These are phyloP conservation scores for Hortiboletus flavorubellus DNA, from an alignment of 768 basidiomycete genomes.

Conservation along the genomic window DNA sequence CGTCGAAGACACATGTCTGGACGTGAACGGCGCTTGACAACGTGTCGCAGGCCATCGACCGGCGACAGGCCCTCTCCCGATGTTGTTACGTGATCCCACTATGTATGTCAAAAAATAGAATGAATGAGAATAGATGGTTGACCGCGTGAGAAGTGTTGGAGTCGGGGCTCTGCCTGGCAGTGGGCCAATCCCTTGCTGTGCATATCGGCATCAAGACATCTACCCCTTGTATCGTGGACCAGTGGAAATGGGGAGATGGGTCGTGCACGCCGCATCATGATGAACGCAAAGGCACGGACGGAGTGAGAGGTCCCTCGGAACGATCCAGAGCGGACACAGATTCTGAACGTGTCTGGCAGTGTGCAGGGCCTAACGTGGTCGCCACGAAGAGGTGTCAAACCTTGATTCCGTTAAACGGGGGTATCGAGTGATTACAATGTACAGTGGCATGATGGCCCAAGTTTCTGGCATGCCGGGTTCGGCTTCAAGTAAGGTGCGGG, in stretches of 20 bases:
- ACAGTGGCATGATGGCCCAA: neutral
- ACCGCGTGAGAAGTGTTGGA: neutral
- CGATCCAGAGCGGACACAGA: neutral
- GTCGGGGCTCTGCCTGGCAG: neutral
- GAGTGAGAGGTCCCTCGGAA: neutral
- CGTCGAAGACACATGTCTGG: too few species aligned
- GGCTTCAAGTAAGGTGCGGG: neutral
- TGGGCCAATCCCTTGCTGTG: slow-evolving; percentile 8
- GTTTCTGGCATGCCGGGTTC: neutral
- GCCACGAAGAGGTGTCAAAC: slow-evolving; percentile 1
- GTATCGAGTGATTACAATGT: neutral
- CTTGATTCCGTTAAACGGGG: neutral
- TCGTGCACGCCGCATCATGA: neutral
- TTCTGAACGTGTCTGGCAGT: neutral
- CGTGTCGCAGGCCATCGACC: too few species aligned
- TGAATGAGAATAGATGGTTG: too few species aligned
- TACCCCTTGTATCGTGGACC: too few species aligned
- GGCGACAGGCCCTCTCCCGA: too few species aligned
- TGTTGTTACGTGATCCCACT: too few species aligned
- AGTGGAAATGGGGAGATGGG: neutral
- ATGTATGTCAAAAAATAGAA: neutral
- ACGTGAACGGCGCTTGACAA: neutral
- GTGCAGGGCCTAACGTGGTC: neutral
- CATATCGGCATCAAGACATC: neutral
- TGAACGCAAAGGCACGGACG: neutral